Evolutionary conservation across 352 stramenopile species (phyloP).

Genomic region (Phytophthora tubulina): DNA sequence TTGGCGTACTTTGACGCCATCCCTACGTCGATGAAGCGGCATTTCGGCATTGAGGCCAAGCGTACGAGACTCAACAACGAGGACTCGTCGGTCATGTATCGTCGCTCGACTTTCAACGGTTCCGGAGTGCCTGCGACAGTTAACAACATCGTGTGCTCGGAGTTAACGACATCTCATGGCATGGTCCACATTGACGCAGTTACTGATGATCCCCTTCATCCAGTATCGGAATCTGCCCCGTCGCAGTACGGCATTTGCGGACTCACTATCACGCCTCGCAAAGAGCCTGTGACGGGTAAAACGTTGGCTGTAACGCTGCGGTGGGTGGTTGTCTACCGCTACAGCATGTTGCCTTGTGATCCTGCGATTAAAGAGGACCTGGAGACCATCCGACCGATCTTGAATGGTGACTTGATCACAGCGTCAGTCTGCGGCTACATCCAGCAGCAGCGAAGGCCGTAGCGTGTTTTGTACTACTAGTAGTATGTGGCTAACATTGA

Average conservation of each 20-base stretch:
- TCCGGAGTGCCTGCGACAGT: constrained; percentile 23
- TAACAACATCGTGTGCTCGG: constrained; percentile 40
- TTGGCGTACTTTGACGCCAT: constrained; percentile 42
- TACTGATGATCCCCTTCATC: constrained; percentile 35
- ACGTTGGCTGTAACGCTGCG: constrained; percentile 32
- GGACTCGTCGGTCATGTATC: constrained; percentile 32
- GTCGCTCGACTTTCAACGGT: constrained; percentile 33
- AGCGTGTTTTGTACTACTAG: background rate
- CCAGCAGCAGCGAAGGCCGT: constrained; percentile 14
- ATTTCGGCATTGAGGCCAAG: constrained; percentile 35
- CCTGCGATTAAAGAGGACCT: constrained; percentile 32
- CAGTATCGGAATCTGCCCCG: constrained; percentile 13
- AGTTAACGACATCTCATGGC: constrained; percentile 26
- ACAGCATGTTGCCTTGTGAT: constrained; percentile 41
- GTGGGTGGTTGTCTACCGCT: constrained; percentile 42
- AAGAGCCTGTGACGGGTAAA: constrained; percentile 27
- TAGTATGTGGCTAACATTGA: background rate
- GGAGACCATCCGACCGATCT: constrained; percentile 33
- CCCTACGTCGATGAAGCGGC: constrained; percentile 35
- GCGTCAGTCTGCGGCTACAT: constrained; percentile 29
- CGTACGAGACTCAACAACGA: constrained; percentile 30
- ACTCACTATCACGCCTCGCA: constrained; percentile 37
- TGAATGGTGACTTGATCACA: constrained; percentile 42
- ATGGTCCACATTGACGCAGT: constrained; percentile 47
- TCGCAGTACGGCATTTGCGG: constrained; percentile 37